Base-by-base conservation (phyloP, 208 protist genomes). In the Crithidia brevicula region DNA sequence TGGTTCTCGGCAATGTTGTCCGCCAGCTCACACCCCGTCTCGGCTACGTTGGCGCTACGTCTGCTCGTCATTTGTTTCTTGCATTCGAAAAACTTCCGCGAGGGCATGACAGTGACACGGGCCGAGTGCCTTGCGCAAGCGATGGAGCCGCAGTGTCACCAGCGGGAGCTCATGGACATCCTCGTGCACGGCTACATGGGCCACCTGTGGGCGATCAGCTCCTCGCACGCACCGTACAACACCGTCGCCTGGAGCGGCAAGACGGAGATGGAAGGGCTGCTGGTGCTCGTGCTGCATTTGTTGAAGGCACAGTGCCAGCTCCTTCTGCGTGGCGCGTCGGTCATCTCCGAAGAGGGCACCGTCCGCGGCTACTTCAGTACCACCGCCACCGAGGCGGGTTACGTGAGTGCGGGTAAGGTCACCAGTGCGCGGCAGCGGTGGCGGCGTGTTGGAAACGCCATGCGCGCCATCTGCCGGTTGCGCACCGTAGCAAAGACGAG, bases 61-160 rank as follows among this genome's bases (percentile, higher is more conserved):
- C 74, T 89, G 28, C 87, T 91, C 62, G 78, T 83, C 9, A 36
- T 88, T 20, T 89, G 81, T 66, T 81, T 85, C 42, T 50, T 78
- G 13, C 42, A 75, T 40, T 79, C 67, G 18, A 68, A 63, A 20
- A 16, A 27, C 3, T 93, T 89, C 61, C 72, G 85, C 27, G 43
- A 72, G 16, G 68, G 47, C 8, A 77, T 63, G 58, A 64, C 47
- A 23, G 58, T 40, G 1, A 62, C 70, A 5, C 49, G 49, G 34
- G 56, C 53, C 6, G 47, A 72, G 20, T 62, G 77, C 46, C 69
- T 93, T 22, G 66, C 53, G 23, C 60, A 56, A 18, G 66, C 74
- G 10, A 56, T 93, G 47, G 59, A 74, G 34, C 52, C 60, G 42
- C 77, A 88, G 51, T 74, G 82, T 16, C 79, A 89, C 67, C 79